Percentiles rank a stretch among this genome's conserved stretches.
phyloP scores from a whole-genome alignment of 768 basidiomycete genomes.

The Boletus speciosus region DNA sequence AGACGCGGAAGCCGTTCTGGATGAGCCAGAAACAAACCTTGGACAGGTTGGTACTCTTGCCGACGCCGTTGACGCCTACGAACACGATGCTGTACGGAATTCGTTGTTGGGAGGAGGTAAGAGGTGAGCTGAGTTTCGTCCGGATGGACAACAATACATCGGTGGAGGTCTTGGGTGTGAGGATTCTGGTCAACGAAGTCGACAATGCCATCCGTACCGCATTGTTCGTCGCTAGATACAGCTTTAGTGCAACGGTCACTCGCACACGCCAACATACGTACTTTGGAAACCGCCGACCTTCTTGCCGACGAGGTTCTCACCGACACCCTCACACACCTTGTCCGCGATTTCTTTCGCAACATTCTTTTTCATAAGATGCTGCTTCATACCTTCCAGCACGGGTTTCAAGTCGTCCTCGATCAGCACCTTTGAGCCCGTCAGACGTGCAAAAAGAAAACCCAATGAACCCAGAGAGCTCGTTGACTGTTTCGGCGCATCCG shows the following conservation, averaged over 20 bases:
- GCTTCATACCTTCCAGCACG: conserved; percentile 91
- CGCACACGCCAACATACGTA: conserved; percentile 34
- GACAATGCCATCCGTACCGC: conserved; percentile 84
- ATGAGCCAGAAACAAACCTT: conserved; percentile 99
- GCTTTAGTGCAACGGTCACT: conserved; percentile 1
- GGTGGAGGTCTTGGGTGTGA: conserved; percentile 97
- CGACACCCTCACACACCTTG: conserved; percentile 93
- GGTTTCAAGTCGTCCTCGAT: conserved; percentile 82
- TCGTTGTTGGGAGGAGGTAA: conserved; percentile 72
- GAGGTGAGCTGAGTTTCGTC: conserved; percentile 73
- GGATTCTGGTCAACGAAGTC: conserved; percentile 83
- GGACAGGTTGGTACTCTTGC: conserved; percentile 95
- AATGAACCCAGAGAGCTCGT: conserved; percentile 57
- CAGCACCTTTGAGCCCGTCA: conserved; percentile 83
- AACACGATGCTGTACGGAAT: conserved; percentile 92
- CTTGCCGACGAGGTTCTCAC: conserved; percentile 83
- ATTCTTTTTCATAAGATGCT: conserved; percentile 98
- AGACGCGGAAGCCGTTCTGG: conserved; percentile 87
- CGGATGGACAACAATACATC: conserved; percentile 92
- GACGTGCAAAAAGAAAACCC: conserved; percentile 76
- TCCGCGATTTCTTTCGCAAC: conserved; percentile 95
- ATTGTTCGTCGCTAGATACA: conserved; percentile 65
- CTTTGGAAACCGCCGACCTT: conserved; percentile 89
- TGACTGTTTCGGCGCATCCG: conserved; percentile 35
- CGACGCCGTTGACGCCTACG: conserved; percentile 98